Evolutionary conservation across 495 filamentous ascomycete genomes (phyloP), one percentile per base, ranked within the genome.

Genomic region (Hypoxylon subgilvum): DNA sequence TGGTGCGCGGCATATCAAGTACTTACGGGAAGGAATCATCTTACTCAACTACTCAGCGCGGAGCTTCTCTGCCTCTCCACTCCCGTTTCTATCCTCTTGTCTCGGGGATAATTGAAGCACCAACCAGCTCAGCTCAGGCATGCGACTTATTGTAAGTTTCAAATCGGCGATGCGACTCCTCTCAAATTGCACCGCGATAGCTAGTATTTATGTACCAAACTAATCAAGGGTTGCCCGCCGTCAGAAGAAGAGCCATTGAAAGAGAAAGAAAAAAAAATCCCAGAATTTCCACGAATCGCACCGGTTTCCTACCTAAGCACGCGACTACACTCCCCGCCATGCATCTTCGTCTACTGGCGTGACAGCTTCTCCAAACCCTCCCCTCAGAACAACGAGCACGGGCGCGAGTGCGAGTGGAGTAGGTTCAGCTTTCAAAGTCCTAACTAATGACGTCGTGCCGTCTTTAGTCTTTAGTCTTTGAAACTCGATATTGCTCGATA

Each of bases 311-410:
- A 55, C 57, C 31, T 31, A 55, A 54, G 54, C 50, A 58, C 61
- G 49, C 61, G 54, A 55, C 50, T 54, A 7, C 31, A 28, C 32
- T 40, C 50, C 49, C 49, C 54, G 50, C 54, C 61, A 64, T 59
- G 61, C 28, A 36, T 40, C 34, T 35, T 45, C 44, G 44, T 28
- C 35, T 35, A 38, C 27, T 50, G 9, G 43, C 27, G 13, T 64
- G 54, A 64, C 46, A 59, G 36, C 55, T 35, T 44, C 48, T 34
- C 39, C 42, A 32, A 55, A 12, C 17, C 13, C n/a, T n/a, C 31
- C 22, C 16, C n/a, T 22, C 25, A n/a, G n/a, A n/a, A n/a, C n/a
- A n/a, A n/a, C n/a, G n/a, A n/a, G n/a, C n/a, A n/a, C n/a, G n/a
- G n/a, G n/a, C n/a, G n/a, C n/a, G n/a, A 49, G 28, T 45, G 40